Evolutionary conservation across 2,329 filamentous ascomycete species (phyloP).

Genomic region (Boeremia lycopersici): DNA sequence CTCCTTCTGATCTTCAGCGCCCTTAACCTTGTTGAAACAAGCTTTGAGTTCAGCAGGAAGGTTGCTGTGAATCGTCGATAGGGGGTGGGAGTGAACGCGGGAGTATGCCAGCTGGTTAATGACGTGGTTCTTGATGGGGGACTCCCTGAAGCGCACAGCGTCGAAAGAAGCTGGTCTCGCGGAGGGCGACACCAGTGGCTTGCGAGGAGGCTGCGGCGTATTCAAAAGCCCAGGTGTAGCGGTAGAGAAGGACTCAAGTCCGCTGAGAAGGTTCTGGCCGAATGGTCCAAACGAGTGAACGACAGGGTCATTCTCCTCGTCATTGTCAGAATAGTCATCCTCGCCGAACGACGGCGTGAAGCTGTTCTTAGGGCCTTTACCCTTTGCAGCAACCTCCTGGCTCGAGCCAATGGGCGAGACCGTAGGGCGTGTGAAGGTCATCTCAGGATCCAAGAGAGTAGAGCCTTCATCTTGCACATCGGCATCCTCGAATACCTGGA

Average conservation of each 20-base stretch:
- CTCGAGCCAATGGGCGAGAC: slow-evolving; percentile 31
- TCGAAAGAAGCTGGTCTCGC: slow-evolving; percentile 36
- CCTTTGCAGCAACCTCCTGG: slow-evolving; percentile 20
- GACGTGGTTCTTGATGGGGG: slow-evolving; percentile 78
- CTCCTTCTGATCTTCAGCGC: slow-evolving; percentile 26
- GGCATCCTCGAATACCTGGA: slow-evolving; percentile 49
- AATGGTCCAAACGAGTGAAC: slow-evolving; percentile 92
- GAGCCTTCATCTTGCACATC: slow-evolving; percentile 36
- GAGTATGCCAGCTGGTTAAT: slow-evolving; percentile 96
- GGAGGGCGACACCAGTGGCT: slow-evolving; percentile 38
- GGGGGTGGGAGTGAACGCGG: slow-evolving; percentile 85
- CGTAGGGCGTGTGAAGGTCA: slow-evolving; percentile 39
- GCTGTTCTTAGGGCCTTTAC: slow-evolving; percentile 32
- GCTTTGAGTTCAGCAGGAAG: slow-evolving; percentile 68
- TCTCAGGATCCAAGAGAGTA: slow-evolving; percentile 32
- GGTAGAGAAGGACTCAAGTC: slow-evolving; percentile 77
- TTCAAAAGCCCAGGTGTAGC: slow-evolving; percentile 59
- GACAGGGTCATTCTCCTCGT: slow-evolving; percentile 96
- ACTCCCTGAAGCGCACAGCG: slow-evolving; percentile 41
- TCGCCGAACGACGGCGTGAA: slow-evolving; percentile 41
- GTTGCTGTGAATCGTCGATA: slow-evolving; percentile 87
- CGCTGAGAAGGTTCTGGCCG: slow-evolving; percentile 81
- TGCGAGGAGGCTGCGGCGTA: slow-evolving; percentile 32
- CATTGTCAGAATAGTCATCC: slow-evolving; percentile 70
- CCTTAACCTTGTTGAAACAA: slow-evolving; percentile 28